Percentiles rank a stretch among this genome's conserved stretches.
These are phyloP conservation scores for Astraeus odoratus DNA, from an alignment of 768 basidiomycete genomes.

Conservation along the genomic window DNA sequence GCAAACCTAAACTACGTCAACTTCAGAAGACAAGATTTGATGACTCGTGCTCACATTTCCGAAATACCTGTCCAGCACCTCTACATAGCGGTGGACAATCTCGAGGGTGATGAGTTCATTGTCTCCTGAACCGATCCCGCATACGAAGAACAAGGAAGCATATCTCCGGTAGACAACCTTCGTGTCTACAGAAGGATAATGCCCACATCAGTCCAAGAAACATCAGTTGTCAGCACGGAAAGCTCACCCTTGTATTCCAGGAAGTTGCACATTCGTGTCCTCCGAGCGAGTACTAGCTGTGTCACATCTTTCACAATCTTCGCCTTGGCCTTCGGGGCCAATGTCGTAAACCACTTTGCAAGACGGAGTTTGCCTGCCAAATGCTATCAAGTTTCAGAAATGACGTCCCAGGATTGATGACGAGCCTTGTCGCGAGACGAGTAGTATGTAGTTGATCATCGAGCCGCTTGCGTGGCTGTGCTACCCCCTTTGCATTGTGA, in stretches of 20 bases:
- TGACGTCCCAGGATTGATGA: constrained; percentile 9
- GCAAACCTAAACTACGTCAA: constrained; percentile 49
- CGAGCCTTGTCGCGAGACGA: constrained; percentile 87
- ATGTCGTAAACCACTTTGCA: constrained; percentile 92
- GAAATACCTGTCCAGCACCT: constrained; percentile 67
- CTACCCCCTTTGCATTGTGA: neutral
- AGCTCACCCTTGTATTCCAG: constrained; percentile 88
- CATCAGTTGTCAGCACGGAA: neutral
- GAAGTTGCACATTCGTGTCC: constrained; percentile 92
- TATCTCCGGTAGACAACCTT: constrained; percentile 95
- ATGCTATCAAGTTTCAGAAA: constrained; percentile 2
- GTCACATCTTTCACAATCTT: constrained; percentile 97
- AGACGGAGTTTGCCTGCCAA: constrained; percentile 81
- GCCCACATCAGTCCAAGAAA: neutral
- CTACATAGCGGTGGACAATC: constrained; percentile 91
- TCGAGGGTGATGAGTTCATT: constrained; percentile 92
- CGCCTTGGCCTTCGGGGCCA: constrained; percentile 70
- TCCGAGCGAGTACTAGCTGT: constrained; percentile 81
- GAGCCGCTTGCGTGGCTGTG: constrained; percentile 19
- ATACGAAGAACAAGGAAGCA: constrained; percentile 92
- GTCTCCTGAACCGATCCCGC: constrained; percentile 74
- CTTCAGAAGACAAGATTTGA: constrained; percentile 1
- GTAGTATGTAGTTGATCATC: constrained; percentile 91
- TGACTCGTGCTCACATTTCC: constrained; percentile 30
- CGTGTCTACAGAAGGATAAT: constrained; percentile 39